phyloP scores from a whole-genome alignment of 345 rosid species.

The Gossypium rotundifolium region DNA sequence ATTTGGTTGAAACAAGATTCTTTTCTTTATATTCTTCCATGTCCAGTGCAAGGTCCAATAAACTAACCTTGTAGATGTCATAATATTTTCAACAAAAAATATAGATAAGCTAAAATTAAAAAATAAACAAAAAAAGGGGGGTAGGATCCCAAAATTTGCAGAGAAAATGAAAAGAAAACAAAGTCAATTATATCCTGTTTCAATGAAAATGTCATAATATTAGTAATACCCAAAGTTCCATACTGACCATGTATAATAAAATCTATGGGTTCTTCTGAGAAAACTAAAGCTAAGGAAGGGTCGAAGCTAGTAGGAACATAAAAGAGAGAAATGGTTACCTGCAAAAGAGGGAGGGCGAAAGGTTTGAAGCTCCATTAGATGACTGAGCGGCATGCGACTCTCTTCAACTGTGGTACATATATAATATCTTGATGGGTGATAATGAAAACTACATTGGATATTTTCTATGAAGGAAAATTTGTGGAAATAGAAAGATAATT shows the following conservation, averaged over 20 bases:
- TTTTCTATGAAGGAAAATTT: background rate
- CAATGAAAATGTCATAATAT: background rate
- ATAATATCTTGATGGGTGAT: background rate
- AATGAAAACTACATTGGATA: background rate
- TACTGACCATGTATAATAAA: background rate
- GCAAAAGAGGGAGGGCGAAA: constrained; percentile 9
- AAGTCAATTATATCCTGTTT: background rate
- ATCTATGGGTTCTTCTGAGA: background rate
- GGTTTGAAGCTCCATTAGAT: constrained; percentile 32
- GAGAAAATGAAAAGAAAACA: background rate
- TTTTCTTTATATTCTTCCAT: constrained; percentile 12
- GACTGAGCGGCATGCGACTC: background rate
- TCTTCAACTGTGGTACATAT: background rate
- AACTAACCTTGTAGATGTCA: no score
- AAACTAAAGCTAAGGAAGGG: background rate
- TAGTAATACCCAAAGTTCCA: background rate
- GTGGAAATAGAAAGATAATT: background rate
- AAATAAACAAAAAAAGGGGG: background rate
- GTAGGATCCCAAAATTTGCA: background rate
- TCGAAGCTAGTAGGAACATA: background rate
- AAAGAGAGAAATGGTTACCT: constrained; percentile 14
- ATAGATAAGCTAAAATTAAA: no score
- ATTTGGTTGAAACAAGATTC: background rate
- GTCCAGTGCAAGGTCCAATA: background rate
- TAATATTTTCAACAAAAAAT: no score